Evolutionary conservation across 2,329 filamentous ascomycete genomes (phyloP).

Genomic region (Dryadomyces sulphureus): DNA sequence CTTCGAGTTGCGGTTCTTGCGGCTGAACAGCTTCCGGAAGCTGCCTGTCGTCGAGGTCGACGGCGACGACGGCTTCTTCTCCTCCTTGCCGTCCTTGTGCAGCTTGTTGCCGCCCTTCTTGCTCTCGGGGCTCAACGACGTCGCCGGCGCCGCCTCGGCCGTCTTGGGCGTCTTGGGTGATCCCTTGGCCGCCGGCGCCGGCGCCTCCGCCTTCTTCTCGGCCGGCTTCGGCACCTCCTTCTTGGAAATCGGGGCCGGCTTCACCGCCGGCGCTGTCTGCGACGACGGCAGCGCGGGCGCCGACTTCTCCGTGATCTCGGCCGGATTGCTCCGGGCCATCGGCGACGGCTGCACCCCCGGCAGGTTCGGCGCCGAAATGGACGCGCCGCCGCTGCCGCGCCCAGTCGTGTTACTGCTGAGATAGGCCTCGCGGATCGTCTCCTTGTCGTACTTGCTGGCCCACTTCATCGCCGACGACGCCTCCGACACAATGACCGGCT

Average conservation of each 20-base stretch:
- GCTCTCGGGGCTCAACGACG: constrained; percentile 25
- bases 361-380: constrained; percentile 6
- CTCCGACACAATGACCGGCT: constrained; percentile 70
- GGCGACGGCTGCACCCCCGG: neutral
- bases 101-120: constrained; percentile 37
- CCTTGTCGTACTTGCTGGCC: constrained; percentile 90
- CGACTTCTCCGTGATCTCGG: constrained; percentile 1
- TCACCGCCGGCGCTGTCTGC: neutral
- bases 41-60: constrained; percentile 21
- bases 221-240: neutral
- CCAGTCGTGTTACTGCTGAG: constrained; percentile 60
- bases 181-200: constrained; percentile 24
- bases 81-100: constrained; percentile 30
- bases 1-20: constrained; percentile 46
- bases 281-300: neutral
- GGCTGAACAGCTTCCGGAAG: constrained; percentile 51
- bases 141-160: constrained; percentile 20
- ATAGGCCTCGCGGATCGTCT: constrained; percentile 74
- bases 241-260: neutral
- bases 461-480: constrained; percentile 92
- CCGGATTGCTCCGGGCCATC: neutral
- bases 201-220: neutral
- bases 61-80: constrained; percentile 11
- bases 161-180: constrained; percentile 19
- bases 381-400: constrained; percentile 35